Evolutionary conservation across 129 eudicot genomes (phyloP).

Genomic region (Erigeron canadensis): DNA sequence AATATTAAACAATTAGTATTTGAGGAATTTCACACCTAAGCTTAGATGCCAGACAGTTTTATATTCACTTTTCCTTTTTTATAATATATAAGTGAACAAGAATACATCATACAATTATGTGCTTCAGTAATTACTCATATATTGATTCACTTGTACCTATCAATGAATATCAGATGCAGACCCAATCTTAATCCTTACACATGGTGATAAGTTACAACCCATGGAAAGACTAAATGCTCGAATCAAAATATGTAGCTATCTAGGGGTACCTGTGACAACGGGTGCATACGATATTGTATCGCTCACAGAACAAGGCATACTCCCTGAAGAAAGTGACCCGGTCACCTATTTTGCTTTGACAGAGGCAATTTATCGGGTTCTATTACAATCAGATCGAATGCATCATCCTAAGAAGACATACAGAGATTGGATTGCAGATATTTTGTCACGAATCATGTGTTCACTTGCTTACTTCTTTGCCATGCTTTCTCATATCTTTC

Average conservation of each 20-base stretch:
- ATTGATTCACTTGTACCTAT: not conserved
- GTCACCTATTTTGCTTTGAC: conserved; percentile 59
- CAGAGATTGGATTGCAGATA: conserved; percentile 33
- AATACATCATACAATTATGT: too few relatives aligned
- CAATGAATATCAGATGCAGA: conserved; percentile 48
- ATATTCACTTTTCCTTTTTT: too few relatives aligned
- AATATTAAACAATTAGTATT: too few relatives aligned
- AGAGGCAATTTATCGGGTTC: conserved; percentile 55
- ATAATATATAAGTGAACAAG: too few relatives aligned
- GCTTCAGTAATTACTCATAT: too few relatives aligned
- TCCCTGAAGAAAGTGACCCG: conserved; percentile 59
- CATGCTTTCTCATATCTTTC: conserved; percentile 54
- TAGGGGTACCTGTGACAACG: conserved; percentile 56
- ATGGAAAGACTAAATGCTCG: conserved; percentile 56
- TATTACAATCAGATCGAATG: conserved; percentile 53
- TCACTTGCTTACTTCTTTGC: conserved; percentile 60
- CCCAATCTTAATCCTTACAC: conserved; percentile 67
- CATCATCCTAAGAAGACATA: conserved; percentile 51
- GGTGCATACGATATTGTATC: conserved; percentile 71
- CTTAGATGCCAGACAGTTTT: too few relatives aligned
- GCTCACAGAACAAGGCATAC: conserved; percentile 56
- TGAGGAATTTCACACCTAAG: too few relatives aligned
- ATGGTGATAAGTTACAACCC: conserved; percentile 55
- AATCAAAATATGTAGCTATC: conserved; percentile 53
- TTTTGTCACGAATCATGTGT: conserved; percentile 46